These are phyloP conservation scores for Crithidia bombi DNA, from an alignment of 208 protist genomes.

Conservation along the genomic window DNA sequence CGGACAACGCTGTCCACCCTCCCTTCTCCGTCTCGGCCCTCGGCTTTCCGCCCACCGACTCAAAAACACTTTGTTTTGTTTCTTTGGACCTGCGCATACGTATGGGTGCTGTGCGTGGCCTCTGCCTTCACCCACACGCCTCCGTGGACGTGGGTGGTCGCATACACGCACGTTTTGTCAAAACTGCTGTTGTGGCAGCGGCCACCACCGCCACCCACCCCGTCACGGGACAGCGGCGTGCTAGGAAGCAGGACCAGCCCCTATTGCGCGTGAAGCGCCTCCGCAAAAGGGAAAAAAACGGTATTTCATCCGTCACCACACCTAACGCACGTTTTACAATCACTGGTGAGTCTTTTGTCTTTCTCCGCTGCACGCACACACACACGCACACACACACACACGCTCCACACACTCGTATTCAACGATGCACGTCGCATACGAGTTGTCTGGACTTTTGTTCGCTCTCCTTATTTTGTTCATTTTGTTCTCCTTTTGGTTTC, in stretches of 20 bases:
- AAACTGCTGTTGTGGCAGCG: not conserved
- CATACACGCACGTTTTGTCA: not conserved
- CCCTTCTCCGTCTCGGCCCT: not conserved
- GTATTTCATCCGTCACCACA: not conserved
- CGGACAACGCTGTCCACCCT: not conserved
- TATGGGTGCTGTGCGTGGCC: not conserved
- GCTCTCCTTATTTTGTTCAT: not conserved
- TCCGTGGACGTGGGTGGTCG: not conserved
- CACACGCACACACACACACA: not conserved
- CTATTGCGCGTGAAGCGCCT: slow-evolving; percentile 3
- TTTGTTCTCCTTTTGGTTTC: not conserved
- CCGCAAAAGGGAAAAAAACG: no score
- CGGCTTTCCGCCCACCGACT: slow-evolving; percentile 5
- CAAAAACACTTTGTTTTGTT: not conserved
- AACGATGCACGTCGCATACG: not conserved
- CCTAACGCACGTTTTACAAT: no score
- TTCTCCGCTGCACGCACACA: not conserved
- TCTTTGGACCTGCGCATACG: not conserved
- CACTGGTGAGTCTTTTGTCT: not conserved
- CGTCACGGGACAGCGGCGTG: not conserved
- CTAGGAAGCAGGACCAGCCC: not conserved
- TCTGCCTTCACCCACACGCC: not conserved
- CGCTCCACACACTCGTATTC: no score
- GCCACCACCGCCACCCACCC: no score
- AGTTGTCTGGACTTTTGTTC: not conserved